phyloP scores from a whole-genome alignment of 768 basidiomycete species.

The Xanthoconium purpureum region DNA sequence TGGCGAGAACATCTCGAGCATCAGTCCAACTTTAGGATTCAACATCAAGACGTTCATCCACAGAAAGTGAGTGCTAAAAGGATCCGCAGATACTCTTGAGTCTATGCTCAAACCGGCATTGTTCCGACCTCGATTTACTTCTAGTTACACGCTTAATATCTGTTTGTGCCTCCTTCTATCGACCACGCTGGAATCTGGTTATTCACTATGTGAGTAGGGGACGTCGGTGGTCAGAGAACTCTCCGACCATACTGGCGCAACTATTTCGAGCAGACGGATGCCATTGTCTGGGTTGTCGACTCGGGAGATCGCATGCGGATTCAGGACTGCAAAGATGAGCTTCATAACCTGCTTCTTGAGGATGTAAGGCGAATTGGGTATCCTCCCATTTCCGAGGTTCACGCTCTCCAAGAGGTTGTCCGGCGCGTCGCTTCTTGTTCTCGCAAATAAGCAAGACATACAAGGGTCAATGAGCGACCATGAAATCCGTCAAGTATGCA shows the following conservation, averaged over 20 bases:
- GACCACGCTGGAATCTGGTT: conserved; percentile 46
- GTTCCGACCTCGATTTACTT: conserved; percentile 26
- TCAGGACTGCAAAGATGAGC: conserved; percentile 84
- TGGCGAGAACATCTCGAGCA: conserved; percentile 81
- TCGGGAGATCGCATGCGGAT: conserved; percentile 89
- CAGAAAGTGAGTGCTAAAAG: conserved; percentile 60
- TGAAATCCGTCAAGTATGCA: conserved; percentile 80
- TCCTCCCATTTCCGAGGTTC: conserved; percentile 15
- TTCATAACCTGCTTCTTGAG: conserved; percentile 82
- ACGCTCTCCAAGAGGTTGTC: conserved; percentile 65
- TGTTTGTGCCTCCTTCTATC: conserved; percentile 28
- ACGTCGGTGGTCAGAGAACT: conserved; percentile 95
- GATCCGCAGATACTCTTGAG: conserved; percentile 16
- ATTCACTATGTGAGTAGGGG: conserved; percentile 87
- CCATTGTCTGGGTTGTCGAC: conserved; percentile 98
- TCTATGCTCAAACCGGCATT: conserved; percentile 17
- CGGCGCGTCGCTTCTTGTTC: conserved; percentile 93
- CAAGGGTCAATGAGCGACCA: conserved; percentile 75
- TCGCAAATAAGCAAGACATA: conserved; percentile 98
- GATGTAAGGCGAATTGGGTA: conserved; percentile 58
- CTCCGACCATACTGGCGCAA: conserved; percentile 98
- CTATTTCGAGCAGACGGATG: conserved; percentile 98
- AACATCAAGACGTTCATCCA: conserved; percentile 97
- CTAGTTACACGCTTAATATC: conserved; percentile 43
- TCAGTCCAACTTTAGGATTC: conserved; percentile 95